Base-by-base conservation (phyloP, 2,329 filamentous ascomycete species). In the Dryadomyces sulphureus region DNA sequence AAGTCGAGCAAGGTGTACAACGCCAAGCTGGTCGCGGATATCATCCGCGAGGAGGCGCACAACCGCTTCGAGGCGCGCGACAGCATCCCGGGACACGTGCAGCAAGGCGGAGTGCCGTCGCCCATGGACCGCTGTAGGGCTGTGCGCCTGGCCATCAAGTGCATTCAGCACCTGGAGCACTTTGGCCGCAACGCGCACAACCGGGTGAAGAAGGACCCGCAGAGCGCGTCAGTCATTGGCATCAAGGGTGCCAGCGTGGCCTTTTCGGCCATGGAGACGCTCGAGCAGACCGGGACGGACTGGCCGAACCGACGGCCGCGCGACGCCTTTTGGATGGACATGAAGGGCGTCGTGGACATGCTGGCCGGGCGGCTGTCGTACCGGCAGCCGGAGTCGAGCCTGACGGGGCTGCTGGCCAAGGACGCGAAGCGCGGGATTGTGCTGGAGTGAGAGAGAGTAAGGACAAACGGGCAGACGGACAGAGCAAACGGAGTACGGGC, bases 71-170 rank as follows among this genome's bases (percentile, higher is more conserved):
- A 98, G 63, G 84, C 85, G 40, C 81, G 90, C 50, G 84, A 92
- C 60, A 89, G 86, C 54, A 90, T 94, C 43, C 89, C 89, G 0
- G 89, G 89, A 14, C 89, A 95, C 65, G 89, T 94, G 53, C 89
- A 95, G 64, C 90, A 95, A 66, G 89, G 89, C 55, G 88, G 87
- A 48, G 86, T 85, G 38, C 92, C 92, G 0, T 93, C 86, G 3
- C 80, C 92, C 7, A 96, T 98, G 89, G 92, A 98, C 65, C 83
- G 92, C 46, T 89, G 90, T 56, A 80, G 92, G 41, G 90, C 92
- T 2, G 84, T 94, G 21, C 77, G 92, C 43, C 80, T 98, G 57
- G 87, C 89, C 9, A 92, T 96, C 64, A 90, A 89, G 66, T 94
- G 87, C 60, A 84, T 96, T 59, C 80, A 94, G 67, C 88, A 94